Conservation (phyloP, 257 asterid genomes). For the Haberlea rhodopensis region DNA sequence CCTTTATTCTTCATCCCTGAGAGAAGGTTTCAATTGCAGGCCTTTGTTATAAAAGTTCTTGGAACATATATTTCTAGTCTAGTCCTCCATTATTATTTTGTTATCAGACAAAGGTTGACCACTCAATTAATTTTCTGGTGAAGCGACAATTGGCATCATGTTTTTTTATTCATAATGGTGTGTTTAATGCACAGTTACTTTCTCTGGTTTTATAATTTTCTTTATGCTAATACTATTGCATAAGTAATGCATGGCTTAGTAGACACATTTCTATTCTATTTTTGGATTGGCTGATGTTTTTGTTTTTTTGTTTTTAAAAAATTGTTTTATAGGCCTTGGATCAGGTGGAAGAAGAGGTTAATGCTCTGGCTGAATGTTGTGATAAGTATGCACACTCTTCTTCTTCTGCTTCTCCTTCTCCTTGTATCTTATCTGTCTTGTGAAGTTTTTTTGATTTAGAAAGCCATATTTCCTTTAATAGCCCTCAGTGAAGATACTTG, state of each 20-base stretch:
- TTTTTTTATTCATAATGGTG: constrained; percentile 1
- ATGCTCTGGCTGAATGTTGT: constrained; percentile 83
- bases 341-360: constrained; percentile 89
- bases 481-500: constrained; percentile 1
- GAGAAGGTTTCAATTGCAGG: too few species aligned
- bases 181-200: not conserved
- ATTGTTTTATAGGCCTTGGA: constrained; percentile 83
- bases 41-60: not conserved
- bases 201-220: constrained; percentile 13
- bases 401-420: not conserved
- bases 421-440: not conserved
- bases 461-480: not conserved
- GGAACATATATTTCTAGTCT: not conserved
- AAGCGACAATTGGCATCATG: not conserved
- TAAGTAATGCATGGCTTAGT: constrained; percentile 1
- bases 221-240: constrained; percentile 5
- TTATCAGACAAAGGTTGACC: constrained; percentile 15
- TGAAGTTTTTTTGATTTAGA: not conserved
- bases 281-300: constrained; percentile 23
- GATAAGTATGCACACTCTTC: constrained; percentile 58
- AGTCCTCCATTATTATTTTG: constrained; percentile 2
- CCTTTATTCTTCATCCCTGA: too few species aligned
- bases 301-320: too few species aligned
- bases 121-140: constrained; percentile 8
- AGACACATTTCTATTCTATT: not conserved